Percentiles rank a stretch among this genome's conserved stretches.
Conservation (phyloP, 495 filamentous ascomycete species). For the Ascobolus immersus region DNA sequence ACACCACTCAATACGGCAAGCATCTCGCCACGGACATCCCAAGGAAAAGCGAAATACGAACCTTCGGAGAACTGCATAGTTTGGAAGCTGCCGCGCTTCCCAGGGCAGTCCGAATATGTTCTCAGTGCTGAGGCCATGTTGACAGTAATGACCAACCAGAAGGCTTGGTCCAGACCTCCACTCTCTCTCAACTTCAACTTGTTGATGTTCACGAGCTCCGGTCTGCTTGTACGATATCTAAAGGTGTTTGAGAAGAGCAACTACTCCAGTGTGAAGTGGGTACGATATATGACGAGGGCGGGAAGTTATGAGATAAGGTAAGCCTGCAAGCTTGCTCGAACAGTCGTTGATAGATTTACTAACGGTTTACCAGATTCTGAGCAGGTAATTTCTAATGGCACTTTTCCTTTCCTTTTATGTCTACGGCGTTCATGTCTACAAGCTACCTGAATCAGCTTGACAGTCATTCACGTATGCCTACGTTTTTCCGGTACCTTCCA, state of each 20-base stretch:
- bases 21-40: constrained; percentile 76
- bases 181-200: constrained; percentile 75
- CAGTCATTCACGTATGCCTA: no score
- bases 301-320: constrained; percentile 58
- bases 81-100: constrained; percentile 96
- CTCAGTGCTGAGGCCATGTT: constrained; percentile 80
- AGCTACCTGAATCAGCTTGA: no score
- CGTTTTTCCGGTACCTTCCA: no score
- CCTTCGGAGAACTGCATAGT: constrained; percentile 93
- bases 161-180: constrained; percentile 86
- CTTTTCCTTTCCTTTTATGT: no score
- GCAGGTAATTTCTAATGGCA: no score
- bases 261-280: constrained; percentile 97
- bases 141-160: constrained; percentile 94
- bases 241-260: constrained; percentile 99
- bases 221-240: constrained; percentile 75
- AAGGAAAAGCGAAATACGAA: constrained; percentile 97
- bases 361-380: no score
- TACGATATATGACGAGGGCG: constrained; percentile 94
- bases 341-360: no score
- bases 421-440: no score
- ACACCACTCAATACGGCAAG: constrained; percentile 90
- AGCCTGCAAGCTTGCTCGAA: no score
- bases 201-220: constrained; percentile 92
- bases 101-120: constrained; percentile 83